A percentile compares a stretch with the other conserved stretches of the same genome.
Conservation (phyloP, 352 stramenopile species). For the Globisporangium nagaii region DNA sequence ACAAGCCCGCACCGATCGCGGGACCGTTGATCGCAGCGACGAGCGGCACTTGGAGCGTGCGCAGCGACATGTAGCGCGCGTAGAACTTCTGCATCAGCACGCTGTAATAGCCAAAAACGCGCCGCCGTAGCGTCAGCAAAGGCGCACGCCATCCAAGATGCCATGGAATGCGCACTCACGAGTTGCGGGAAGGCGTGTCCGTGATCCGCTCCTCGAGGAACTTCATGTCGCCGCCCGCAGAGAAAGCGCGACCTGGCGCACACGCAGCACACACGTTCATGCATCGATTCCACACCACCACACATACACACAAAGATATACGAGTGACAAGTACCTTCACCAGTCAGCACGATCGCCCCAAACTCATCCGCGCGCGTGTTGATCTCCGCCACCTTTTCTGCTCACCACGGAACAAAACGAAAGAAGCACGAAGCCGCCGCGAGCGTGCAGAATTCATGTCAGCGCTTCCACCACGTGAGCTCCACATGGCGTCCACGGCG, state of each 20-base stretch:
- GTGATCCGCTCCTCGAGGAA: slow-evolving; percentile 59
- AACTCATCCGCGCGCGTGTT: slow-evolving; percentile 42
- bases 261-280: no score
- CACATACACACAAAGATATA: no score
- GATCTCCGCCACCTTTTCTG: slow-evolving; percentile 47
- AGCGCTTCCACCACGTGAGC: neutral
- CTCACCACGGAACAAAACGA: neutral
- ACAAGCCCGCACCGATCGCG: slow-evolving; percentile 71
- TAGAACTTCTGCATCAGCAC: slow-evolving; percentile 86
- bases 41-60: slow-evolving; percentile 72
- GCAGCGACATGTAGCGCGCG: slow-evolving; percentile 68
- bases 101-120: slow-evolving; percentile 4
- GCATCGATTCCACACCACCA: no score
- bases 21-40: slow-evolving; percentile 84
- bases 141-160: neutral
- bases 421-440: neutral
- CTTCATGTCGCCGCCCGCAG: slow-evolving; percentile 77
- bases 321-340: no score
- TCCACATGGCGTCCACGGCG: no score
- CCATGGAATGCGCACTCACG: slow-evolving; percentile 12
- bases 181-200: slow-evolving; percentile 77
- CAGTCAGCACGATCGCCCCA: slow-evolving; percentile 70
- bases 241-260: slow-evolving; percentile 61
- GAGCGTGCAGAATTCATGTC: neutral
- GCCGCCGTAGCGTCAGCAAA: neutral